Conservation (phyloP, 2,329 filamentous ascomycete species). For the Xylariomycetidae sp. region DNA sequence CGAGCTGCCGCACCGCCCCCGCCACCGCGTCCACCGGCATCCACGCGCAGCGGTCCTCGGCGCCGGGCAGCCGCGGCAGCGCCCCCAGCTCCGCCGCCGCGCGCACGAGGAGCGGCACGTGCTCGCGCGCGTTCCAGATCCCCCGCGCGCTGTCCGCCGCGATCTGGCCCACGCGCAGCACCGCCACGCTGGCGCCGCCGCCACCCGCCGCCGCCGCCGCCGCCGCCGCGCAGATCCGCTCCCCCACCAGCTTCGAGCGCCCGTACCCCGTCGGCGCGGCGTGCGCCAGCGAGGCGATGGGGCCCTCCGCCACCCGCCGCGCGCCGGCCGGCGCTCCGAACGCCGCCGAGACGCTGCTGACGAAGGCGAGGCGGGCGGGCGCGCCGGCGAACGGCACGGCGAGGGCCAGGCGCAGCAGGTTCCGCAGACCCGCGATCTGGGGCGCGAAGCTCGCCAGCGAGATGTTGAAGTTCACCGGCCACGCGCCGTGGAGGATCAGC, state of each 20-base stretch:
- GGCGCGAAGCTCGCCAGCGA: constrained; percentile 37
- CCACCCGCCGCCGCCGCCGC: constrained; percentile 21
- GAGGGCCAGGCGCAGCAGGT: constrained; percentile 32
- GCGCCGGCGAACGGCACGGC: constrained; percentile 17
- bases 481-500: constrained; percentile 39
- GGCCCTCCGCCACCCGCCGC: constrained; percentile 24
- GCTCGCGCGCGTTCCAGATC: constrained; percentile 24
- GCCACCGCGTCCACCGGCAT: constrained; percentile 28
- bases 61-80: constrained; percentile 17
- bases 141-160: constrained; percentile 25
- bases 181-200: constrained; percentile 16
- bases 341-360: constrained; percentile 32
- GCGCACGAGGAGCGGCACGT: constrained; percentile 20
- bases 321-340: constrained; percentile 19
- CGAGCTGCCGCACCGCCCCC: constrained; percentile 16
- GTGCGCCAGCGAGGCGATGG: constrained; percentile 21
- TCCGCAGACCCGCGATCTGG: constrained; percentile 36
- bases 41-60: constrained; percentile 23
- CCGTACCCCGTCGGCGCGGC: constrained; percentile 27
- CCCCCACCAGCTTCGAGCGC: constrained; percentile 32
- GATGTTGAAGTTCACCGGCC: constrained; percentile 47
- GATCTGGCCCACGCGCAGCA: constrained; percentile 31
- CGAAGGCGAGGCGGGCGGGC: constrained; percentile 31
- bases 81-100: constrained; percentile 15
- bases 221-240: constrained; percentile 28